Conservation (phyloP, 495 filamentous ascomycete species). For the Penicillium macrosclerotiorum region DNA sequence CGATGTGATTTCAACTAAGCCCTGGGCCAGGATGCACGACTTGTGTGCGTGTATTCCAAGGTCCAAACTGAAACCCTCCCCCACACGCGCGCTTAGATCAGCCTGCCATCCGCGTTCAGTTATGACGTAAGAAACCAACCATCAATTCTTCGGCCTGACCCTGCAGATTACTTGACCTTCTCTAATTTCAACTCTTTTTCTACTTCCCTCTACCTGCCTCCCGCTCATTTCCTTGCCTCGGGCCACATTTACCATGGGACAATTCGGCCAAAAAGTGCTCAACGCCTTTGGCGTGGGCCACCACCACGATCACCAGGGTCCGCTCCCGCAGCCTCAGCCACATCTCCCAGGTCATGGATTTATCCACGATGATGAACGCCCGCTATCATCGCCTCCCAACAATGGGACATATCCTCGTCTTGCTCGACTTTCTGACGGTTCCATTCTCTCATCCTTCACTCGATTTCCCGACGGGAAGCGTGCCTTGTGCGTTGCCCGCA, state of each 20-base stretch:
- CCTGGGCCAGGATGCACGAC: no score
- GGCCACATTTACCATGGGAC: background rate
- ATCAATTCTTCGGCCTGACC: no score
- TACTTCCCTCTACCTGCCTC: background rate
- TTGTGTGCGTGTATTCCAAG: no score
- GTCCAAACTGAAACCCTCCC: no score
- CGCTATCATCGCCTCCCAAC: constrained; percentile 38
- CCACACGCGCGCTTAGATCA: no score
- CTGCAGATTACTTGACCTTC: no score
- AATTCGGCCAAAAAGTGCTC: constrained; percentile 28
- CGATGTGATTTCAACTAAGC: no score
- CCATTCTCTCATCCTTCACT: constrained; percentile 42
- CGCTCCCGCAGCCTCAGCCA: background rate
- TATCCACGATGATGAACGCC: constrained; percentile 40
- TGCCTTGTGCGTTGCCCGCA: constrained; percentile 32
- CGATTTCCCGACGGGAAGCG: constrained; percentile 29
- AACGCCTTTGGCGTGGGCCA: constrained; percentile 29
- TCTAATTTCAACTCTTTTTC: no score
- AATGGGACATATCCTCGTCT: constrained; percentile 43
- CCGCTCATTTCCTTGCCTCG: background rate
- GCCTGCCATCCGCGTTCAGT: no score
- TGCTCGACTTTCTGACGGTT: constrained; percentile 36
- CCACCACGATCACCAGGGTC: background rate
- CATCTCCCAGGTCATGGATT: constrained; percentile 20
- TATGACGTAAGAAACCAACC: no score